Conservation (phyloP, 768 basidiomycete species). For the Lactifluus rugatus region DNA sequence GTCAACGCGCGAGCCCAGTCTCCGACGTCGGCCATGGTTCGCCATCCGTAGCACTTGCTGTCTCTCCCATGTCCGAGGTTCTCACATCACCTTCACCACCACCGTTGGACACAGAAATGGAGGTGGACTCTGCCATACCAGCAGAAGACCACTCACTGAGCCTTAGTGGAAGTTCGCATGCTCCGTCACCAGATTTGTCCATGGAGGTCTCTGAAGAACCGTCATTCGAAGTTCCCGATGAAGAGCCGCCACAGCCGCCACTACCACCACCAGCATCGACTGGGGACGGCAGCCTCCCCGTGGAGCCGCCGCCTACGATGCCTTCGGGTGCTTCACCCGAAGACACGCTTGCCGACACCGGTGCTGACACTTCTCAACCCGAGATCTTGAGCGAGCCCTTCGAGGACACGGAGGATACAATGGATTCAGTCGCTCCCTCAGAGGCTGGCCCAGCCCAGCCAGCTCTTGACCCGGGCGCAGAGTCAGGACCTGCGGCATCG, state of each 20-base stretch:
- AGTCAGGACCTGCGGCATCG: background rate
- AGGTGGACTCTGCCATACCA: background rate
- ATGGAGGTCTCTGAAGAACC: conserved; percentile 6
- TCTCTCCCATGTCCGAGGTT: conserved; percentile 21
- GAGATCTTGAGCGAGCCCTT: background rate
- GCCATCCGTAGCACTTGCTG: conserved; percentile 4
- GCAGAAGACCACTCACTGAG: conserved; percentile 4
- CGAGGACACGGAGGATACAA: background rate
- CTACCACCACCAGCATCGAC: background rate
- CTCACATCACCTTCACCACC: conserved; percentile 17
- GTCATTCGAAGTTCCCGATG: conserved; percentile 1
- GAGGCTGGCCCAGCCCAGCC: background rate
- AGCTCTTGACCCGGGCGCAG: background rate
- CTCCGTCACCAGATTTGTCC: conserved; percentile 6
- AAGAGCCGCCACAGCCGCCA: background rate
- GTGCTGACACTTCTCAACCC: background rate
- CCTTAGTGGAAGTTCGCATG: background rate
- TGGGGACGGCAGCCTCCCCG: background rate
- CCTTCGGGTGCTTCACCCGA: background rate
- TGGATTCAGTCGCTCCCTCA: background rate
- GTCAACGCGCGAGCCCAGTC: conserved; percentile 1
- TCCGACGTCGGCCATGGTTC: background rate
- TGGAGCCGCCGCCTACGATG: background rate
- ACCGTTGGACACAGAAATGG: conserved; percentile 1
- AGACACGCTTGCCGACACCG: background rate